Conservation (phyloP, 441 rosid genomes). For the Arabidopsis hybrid region DNA sequence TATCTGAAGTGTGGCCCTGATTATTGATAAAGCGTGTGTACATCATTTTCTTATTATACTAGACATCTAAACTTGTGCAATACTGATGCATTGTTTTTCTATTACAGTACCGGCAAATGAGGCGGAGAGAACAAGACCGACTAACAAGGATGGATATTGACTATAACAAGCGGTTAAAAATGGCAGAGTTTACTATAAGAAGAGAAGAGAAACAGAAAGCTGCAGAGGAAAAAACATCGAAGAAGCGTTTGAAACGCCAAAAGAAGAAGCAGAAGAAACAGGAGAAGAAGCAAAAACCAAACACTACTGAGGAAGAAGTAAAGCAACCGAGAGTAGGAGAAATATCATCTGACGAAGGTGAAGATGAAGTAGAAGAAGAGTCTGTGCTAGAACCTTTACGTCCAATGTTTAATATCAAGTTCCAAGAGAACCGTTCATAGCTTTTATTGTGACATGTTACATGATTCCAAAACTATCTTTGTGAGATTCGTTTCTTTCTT, state of each 20-base stretch:
- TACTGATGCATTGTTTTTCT: slow-evolving; percentile 23
- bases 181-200: slow-evolving; percentile 73
- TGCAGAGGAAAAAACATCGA: slow-evolving; percentile 82
- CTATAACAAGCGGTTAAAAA: slow-evolving; percentile 75
- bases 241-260: slow-evolving; percentile 86
- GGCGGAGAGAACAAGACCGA: slow-evolving; percentile 88
- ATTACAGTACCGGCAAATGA: slow-evolving; percentile 91
- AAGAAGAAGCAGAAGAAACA: slow-evolving; percentile 79
- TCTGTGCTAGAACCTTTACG: slow-evolving; percentile 34
- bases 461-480: slow-evolving; percentile 22
- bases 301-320: slow-evolving; percentile 53
- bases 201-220: slow-evolving; percentile 87
- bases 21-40: not conserved
- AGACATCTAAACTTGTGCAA: not conserved
- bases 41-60: not conserved
- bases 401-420: slow-evolving; percentile 41
- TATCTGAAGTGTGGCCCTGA: not conserved
- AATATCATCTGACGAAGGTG: slow-evolving; percentile 53
- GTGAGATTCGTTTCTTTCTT: slow-evolving; percentile 3
- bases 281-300: slow-evolving; percentile 66
- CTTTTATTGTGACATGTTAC: slow-evolving; percentile 16
- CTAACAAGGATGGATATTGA: slow-evolving; percentile 89
- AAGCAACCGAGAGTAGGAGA: slow-evolving; percentile 37
- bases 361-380: slow-evolving; percentile 38
- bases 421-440: slow-evolving; percentile 33